A percentile compares a stretch with the other conserved stretches of the same genome.
phyloP scores from a whole-genome alignment of 225 moss, liverwort and hornwort genomes.

The Pleurozium schreberi region DNA sequence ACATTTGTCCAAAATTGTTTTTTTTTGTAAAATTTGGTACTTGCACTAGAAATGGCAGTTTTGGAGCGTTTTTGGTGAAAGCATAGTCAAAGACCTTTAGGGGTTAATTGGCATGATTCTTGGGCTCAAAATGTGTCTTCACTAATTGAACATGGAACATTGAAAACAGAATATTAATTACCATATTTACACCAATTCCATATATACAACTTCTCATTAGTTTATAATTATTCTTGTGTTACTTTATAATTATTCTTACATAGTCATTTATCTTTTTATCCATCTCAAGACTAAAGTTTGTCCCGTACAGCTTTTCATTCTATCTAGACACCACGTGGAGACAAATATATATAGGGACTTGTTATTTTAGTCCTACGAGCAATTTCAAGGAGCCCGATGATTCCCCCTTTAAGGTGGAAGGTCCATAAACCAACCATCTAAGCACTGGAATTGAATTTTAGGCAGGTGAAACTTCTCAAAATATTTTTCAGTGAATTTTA shows the following conservation, averaged over 20 bases:
- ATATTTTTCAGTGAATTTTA: too few species aligned
- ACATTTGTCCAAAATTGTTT: too few species aligned
- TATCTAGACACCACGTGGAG: fast-evolving
- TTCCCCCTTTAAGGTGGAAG: too few species aligned
- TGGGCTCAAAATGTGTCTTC: fast-evolving
- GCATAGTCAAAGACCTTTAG: too few species aligned
- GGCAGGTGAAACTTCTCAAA: too few species aligned
- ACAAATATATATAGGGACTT: background rate
- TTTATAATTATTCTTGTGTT: background rate
- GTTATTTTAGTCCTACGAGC: background rate
- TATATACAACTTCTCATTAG: background rate
- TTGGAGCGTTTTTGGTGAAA: too few species aligned
- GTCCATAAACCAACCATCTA: too few species aligned
- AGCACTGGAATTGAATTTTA: too few species aligned
- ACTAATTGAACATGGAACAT: background rate
- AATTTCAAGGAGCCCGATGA: fast-evolving
- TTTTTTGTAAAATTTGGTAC: too few species aligned
- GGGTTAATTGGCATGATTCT: too few species aligned
- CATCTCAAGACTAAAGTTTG: fast-evolving
- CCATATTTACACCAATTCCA: background rate
- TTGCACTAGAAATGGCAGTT: too few species aligned
- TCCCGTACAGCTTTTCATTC: fast-evolving
- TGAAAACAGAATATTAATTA: background rate
- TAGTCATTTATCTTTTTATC: background rate
- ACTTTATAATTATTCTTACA: too few species aligned